Percentiles rank a stretch among this genome's conserved stretches.
Evolutionary conservation across 2,329 filamentous ascomycete species (phyloP).

Genomic region (Sporothrix luriei): DNA sequence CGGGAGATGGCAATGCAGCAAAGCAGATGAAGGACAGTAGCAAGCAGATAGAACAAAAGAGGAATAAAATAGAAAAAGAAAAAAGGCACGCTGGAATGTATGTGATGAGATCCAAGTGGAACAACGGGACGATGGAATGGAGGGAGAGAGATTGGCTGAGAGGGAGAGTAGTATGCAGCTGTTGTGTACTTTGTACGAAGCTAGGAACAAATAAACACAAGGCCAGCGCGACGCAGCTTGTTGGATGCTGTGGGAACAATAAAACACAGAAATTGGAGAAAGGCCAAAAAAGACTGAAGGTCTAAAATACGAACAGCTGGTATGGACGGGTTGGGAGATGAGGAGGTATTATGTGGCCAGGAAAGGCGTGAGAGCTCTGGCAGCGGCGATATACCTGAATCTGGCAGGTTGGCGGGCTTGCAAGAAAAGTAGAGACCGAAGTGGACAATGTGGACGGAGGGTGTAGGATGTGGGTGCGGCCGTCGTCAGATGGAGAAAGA

Average conservation of each 20-base stretch:
- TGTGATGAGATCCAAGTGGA: conserved; percentile 5
- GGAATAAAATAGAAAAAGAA: background rate
- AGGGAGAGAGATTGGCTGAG: conserved; percentile 25
- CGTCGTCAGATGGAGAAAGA: background rate
- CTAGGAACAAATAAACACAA: conserved; percentile 13
- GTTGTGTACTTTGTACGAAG: background rate
- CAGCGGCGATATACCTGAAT: conserved; percentile 9
- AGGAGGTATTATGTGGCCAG: no score
- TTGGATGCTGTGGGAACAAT: background rate
- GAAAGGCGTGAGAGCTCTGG: background rate
- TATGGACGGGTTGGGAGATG: no score
- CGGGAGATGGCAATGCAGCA: no score
- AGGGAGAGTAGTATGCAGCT: conserved; percentile 21
- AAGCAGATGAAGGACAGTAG: background rate
- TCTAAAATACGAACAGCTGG: no score
- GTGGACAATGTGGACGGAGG: background rate
- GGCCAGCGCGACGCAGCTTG: background rate
- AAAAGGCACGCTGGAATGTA: conserved; percentile 2
- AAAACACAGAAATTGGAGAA: conserved; percentile 3
- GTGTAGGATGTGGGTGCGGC: background rate
- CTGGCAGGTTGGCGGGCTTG: conserved; percentile 27
- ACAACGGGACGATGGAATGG: conserved; percentile 25
- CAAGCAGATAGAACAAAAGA: background rate
- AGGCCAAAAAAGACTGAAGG: background rate
- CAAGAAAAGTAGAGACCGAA: conserved; percentile 26